Evolutionary conservation across 257 asterid species (phyloP).

Genomic region (Cinchona pubescens): DNA sequence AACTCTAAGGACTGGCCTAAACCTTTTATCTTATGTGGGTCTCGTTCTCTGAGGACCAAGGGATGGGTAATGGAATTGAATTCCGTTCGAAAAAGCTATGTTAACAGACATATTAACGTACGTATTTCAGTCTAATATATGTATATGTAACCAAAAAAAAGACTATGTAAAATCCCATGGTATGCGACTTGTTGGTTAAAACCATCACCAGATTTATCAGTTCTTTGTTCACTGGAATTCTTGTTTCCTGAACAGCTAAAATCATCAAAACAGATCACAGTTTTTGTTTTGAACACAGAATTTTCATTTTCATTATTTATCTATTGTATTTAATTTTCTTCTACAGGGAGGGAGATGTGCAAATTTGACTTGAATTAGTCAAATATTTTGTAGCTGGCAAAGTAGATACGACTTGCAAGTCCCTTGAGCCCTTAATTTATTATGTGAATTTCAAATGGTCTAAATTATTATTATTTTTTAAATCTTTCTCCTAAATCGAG

Average conservation of each 20-base stretch:
- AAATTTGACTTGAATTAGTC: not conserved
- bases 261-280: not conserved
- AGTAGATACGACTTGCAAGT: not conserved
- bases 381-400: conserved; percentile 2
- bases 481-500: too few relatives aligned
- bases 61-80: conserved; percentile 45
- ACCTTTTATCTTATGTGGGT: conserved; percentile 6
- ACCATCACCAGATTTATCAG: conserved; percentile 1
- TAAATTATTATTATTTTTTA: too few relatives aligned
- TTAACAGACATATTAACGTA: conserved; percentile 12
- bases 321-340: not conserved
- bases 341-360: too few relatives aligned
- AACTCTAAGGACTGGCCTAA: conserved; percentile 35
- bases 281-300: not conserved
- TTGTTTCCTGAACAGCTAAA: conserved; percentile 17
- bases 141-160: conserved; percentile 19
- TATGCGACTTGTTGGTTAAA: not conserved
- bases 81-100: conserved; percentile 57
- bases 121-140: conserved; percentile 19
- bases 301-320: too few relatives aligned
- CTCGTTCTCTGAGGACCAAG: conserved; percentile 45
- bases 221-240: conserved; percentile 44
- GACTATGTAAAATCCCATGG: conserved; percentile 23
- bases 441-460: too few relatives aligned
- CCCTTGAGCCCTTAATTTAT: not conserved